Base-by-base conservation (phyloP, 768 basidiomycete species). In the Leccinum broughii region DNA sequence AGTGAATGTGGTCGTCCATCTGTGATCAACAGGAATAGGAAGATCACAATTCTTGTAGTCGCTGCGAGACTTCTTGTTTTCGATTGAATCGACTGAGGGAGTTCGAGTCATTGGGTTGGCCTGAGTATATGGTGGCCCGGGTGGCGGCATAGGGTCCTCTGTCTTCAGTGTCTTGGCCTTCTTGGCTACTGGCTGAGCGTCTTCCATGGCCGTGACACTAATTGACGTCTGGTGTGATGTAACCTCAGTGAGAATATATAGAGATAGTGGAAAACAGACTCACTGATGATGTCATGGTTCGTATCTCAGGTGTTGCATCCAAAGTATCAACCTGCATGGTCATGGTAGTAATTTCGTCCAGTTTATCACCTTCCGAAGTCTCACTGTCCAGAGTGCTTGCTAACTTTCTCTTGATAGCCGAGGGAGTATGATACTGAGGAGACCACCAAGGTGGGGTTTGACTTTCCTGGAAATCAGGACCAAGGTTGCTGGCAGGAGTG, bases 31-130 rank as follows among this genome's bases (percentile, higher is more conserved):
- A 17, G 50, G 50, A 32, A 57, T 6, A 24, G 57, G 57, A 10
- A 57, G 57, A 8, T 57, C 37, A 7, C 17, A 32, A 28, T 57
- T 57, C 4, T 57, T 57, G 51, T 52, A 52, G 1, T 41, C 37
- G 1, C 51, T 52, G 51, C 14, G 17, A 15, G 49, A 57, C 49
- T 57, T 51, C 15, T 11, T 50, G 49, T 8, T 46, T n/a, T 37
- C 10, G 13, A 14, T 4, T 10, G 22, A 17, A 50, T 35, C 48
- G 4, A 20, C 14, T 1, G 13, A 56, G 26, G 26, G 26, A 26
- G 26, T 26, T 26, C 26, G 1, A n/a, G 20, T 17, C 6, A 6
- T 30, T 30, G 30, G 30, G 30, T 30, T 30, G 30, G 8, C 48
- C 55, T 49, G 46, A 35, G n/a, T 22, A n/a, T 15, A 44, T n/a